A percentile compares a stretch with the other conserved stretches of the same genome.
These are phyloP conservation scores for Maudiozyma bulderi DNA, from an alignment of 805 yeast species.

Conservation along the genomic window DNA sequence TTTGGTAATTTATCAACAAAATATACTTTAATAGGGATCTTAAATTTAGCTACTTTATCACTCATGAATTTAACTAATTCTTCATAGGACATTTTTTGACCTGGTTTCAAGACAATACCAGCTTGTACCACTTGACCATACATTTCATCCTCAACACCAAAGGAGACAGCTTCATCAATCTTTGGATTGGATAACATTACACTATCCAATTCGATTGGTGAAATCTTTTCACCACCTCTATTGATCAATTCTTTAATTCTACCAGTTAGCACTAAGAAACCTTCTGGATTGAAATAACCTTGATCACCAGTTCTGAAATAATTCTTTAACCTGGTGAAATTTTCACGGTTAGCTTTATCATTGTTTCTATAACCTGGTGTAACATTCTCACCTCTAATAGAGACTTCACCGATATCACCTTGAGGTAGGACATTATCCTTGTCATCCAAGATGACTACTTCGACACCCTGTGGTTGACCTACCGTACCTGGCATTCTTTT, in stretches of 20 bases:
- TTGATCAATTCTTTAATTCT: constrained; percentile 66
- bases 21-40: constrained; percentile 49
- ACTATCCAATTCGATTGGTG: constrained; percentile 63
- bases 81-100: constrained; percentile 29
- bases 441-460: constrained; percentile 46
- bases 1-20: constrained; percentile 58
- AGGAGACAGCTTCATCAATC: constrained; percentile 62
- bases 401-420: constrained; percentile 61
- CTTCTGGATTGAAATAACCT: constrained; percentile 51
- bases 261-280: constrained; percentile 54
- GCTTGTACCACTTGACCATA: constrained; percentile 68
- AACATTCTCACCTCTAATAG: constrained; percentile 57
- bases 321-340: constrained; percentile 45
- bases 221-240: constrained; percentile 71
- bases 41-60: constrained; percentile 43
- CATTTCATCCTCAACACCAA: constrained; percentile 56
- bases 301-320: constrained; percentile 77
- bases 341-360: constrained; percentile 57
- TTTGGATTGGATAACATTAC: constrained; percentile 49
- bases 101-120: constrained; percentile 48
- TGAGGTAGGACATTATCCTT: constrained; percentile 37
- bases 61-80: constrained; percentile 41
- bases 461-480: constrained; percentile 64
- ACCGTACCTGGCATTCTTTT: constrained; percentile 62
- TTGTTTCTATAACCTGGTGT: constrained; percentile 67